phyloP scores from a whole-genome alignment of 1,139 yeast genomes.

The Pichia sp. region DNA sequence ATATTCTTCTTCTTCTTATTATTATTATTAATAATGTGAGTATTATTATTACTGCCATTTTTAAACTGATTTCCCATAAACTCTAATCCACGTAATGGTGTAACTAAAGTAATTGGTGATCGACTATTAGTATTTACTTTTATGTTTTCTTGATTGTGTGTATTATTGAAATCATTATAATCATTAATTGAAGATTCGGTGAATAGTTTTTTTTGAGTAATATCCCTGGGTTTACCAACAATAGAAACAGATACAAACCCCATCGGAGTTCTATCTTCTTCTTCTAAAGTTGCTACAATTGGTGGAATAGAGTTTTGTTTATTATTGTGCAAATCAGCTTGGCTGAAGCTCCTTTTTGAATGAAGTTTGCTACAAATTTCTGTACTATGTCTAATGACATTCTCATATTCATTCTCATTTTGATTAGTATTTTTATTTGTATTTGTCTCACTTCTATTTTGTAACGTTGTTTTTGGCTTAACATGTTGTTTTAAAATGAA shows the following conservation, averaged over 20 bases:
- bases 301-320: neutral
- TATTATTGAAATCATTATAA: neutral
- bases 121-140: neutral
- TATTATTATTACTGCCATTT: neutral
- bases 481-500: neutral
- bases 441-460: neutral
- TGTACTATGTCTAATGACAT: neutral
- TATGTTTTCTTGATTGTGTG: neutral
- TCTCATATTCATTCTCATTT: neutral
- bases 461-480: neutral
- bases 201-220: neutral
- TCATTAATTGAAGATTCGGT: neutral
- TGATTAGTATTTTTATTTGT: neutral
- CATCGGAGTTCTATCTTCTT: neutral
- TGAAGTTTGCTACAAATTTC: neutral
- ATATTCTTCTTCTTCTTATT: neutral
- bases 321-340: neutral
- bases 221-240: neutral
- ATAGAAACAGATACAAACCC: neutral
- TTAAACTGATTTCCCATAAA: neutral
- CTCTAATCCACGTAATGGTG: neutral
- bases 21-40: neutral
- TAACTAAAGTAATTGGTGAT: neutral
- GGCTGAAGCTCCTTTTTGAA: neutral
- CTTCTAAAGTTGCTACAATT: neutral